Percentiles rank a stretch among this genome's conserved stretches.
Evolutionary conservation across 805 yeast species (phyloP).

Genomic region (Brettanomyces custersianus): DNA sequence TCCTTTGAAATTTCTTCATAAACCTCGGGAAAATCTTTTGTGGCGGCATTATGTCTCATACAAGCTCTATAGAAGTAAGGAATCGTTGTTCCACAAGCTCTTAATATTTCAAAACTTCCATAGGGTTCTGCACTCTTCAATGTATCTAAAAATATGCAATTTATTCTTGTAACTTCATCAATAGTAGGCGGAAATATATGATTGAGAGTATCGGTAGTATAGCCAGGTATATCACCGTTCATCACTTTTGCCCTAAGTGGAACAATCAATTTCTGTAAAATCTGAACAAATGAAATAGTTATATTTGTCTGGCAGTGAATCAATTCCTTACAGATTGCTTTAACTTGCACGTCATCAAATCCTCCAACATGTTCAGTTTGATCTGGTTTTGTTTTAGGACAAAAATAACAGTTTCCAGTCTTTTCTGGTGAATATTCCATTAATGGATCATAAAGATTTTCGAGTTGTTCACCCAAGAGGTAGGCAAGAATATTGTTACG

Average conservation of each 20-base stretch:
- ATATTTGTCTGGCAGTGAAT: slow-evolving; percentile 64
- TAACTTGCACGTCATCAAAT: slow-evolving; percentile 18
- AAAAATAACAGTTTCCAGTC: slow-evolving; percentile 58
- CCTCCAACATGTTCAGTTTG: slow-evolving; percentile 6
- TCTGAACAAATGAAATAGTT: slow-evolving; percentile 61
- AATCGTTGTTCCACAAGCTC: slow-evolving; percentile 71
- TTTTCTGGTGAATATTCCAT: slow-evolving; percentile 89
- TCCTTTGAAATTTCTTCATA: slow-evolving; percentile 33
- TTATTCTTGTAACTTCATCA: slow-evolving; percentile 86
- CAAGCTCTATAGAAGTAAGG: slow-evolving; percentile 92
- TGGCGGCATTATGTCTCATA: slow-evolving; percentile 90
- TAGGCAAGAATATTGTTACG: slow-evolving; percentile 70
- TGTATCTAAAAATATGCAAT: slow-evolving; percentile 75
- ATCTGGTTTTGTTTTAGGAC: slow-evolving; percentile 33
- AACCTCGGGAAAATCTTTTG: slow-evolving; percentile 48
- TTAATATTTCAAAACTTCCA: slow-evolving; percentile 70
- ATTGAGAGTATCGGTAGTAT: slow-evolving; percentile 61
- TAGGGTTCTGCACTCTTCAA: slow-evolving; percentile 54
- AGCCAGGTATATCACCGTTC: slow-evolving; percentile 39
- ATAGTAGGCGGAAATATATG: slow-evolving; percentile 88
- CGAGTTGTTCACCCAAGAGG: slow-evolving; percentile 75
- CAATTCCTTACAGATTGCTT: slow-evolving; percentile 57
- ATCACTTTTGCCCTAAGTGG: slow-evolving; percentile 68
- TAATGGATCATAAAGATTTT: slow-evolving; percentile 81
- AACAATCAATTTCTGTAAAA: slow-evolving; percentile 69